phyloP scores from a whole-genome alignment of 805 yeast genomes.

The Lachancea cidri region DNA sequence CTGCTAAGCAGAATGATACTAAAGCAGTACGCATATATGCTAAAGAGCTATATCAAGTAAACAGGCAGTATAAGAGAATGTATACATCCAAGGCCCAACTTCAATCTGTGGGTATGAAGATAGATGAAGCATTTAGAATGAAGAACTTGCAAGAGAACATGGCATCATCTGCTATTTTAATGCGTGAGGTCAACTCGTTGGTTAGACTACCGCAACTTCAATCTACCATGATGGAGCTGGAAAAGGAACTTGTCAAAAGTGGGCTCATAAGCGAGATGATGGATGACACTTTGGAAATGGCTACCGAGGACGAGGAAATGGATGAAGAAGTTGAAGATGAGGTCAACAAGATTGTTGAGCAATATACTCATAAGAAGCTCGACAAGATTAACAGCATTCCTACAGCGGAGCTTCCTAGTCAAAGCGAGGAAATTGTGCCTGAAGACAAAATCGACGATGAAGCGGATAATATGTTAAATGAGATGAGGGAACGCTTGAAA shows the following conservation, averaged over 20 bases:
- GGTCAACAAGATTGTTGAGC: constrained; percentile 56
- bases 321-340: constrained; percentile 62
- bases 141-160: constrained; percentile 76
- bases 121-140: constrained; percentile 88
- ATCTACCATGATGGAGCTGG: constrained; percentile 78
- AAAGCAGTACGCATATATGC: constrained; percentile 78
- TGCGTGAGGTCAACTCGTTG: constrained; percentile 82
- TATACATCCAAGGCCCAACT: constrained; percentile 79
- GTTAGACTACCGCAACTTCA: constrained; percentile 74
- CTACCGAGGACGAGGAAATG: constrained; percentile 57
- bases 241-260: constrained; percentile 78
- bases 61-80: constrained; percentile 68
- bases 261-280: constrained; percentile 94
- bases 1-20: constrained; percentile 72
- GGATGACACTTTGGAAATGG: constrained; percentile 78
- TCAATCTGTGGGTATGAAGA: constrained; percentile 80
- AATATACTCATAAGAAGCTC: constrained; percentile 40
- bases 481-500: constrained; percentile 82
- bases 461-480: constrained; percentile 68
- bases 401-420: constrained; percentile 23
- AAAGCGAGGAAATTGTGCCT: constrained; percentile 35
- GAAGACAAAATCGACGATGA: constrained; percentile 50
- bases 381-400: constrained; percentile 37
- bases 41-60: constrained; percentile 66
- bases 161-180: constrained; percentile 69